Conservation (phyloP, 2,329 filamentous ascomycete species). For the Domatiomyces catenatus region DNA sequence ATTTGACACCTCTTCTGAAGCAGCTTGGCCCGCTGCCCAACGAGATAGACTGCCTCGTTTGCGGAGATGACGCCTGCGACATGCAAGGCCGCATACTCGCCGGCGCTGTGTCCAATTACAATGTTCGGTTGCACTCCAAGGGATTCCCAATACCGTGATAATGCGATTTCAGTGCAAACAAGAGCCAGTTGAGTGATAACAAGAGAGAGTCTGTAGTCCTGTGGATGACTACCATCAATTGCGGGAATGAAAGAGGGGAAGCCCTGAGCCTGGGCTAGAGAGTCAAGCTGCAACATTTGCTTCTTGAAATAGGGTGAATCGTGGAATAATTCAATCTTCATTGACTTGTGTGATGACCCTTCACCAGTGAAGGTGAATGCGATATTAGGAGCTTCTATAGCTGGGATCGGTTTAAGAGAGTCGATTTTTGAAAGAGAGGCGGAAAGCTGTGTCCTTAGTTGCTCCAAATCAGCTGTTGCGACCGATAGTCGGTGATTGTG, state of each 20-base stretch:
- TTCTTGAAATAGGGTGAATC: slow-evolving; percentile 16
- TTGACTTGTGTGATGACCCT: slow-evolving; percentile 16
- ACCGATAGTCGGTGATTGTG: slow-evolving; percentile 25
- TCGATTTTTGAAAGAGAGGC: too few species aligned
- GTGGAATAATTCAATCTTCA: slow-evolving; percentile 20
- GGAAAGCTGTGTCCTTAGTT: slow-evolving; percentile 11
- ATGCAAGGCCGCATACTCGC: slow-evolving; percentile 9
- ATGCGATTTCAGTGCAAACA: slow-evolving; percentile 27
- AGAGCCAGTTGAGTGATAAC: slow-evolving; percentile 22
- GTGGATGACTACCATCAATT: slow-evolving; percentile 1
- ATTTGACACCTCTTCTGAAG: slow-evolving; percentile 21
- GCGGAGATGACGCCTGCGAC: slow-evolving; percentile 5
- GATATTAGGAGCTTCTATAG: neutral
- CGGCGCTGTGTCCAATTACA: slow-evolving; percentile 11
- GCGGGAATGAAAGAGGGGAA: slow-evolving; percentile 20
- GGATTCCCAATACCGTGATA: slow-evolving; percentile 25
- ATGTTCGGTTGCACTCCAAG: slow-evolving; percentile 21
- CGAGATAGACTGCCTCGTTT: slow-evolving; percentile 19
- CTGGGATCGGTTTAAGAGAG: too few species aligned
- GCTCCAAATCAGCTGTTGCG: slow-evolving; percentile 15
- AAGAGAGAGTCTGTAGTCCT: slow-evolving; percentile 5
- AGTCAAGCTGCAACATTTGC: slow-evolving; percentile 25
- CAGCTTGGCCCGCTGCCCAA: slow-evolving; percentile 21
- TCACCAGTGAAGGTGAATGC: slow-evolving; percentile 32
- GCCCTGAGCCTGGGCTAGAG: slow-evolving; percentile 17